Percentiles rank a stretch among this genome's conserved stretches.
phyloP scores from a whole-genome alignment of 139 green algal genomes.

The Chlamydomonas asymmetrica region DNA sequence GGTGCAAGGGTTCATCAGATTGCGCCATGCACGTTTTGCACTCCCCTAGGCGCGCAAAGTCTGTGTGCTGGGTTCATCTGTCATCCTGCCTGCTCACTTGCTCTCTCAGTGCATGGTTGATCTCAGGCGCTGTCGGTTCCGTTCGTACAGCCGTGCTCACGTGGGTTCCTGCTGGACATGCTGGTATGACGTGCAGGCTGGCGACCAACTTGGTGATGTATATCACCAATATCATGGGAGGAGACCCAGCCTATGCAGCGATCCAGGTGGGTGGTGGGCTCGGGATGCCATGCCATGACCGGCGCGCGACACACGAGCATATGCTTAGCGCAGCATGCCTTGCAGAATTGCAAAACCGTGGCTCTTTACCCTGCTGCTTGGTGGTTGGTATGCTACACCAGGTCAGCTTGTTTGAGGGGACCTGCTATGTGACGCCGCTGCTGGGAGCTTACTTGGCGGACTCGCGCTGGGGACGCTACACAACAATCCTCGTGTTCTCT shows the following conservation, averaged over 20 bases:
- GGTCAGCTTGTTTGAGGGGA: slow-evolving; percentile 92
- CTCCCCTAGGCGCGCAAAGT: not conserved
- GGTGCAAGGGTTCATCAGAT: too few relatives aligned
- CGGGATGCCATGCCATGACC: too few relatives aligned
- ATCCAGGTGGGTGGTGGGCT: slow-evolving; percentile 64
- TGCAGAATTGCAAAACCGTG: not conserved
- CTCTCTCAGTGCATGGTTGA: too few relatives aligned
- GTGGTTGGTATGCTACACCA: slow-evolving; percentile 24
- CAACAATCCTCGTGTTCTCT: slow-evolving; percentile 94
- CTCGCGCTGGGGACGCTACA: slow-evolving; percentile 88
- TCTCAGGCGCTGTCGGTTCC: too few relatives aligned
- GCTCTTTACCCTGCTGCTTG: not conserved
- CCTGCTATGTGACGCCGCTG: slow-evolving; percentile 92
- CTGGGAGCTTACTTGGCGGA: slow-evolving; percentile 93
- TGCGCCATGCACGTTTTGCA: too few relatives aligned
- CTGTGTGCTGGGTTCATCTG: not conserved
- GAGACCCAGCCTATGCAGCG: slow-evolving; percentile 72
- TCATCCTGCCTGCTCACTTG: not conserved
- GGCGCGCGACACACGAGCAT: too few relatives aligned
- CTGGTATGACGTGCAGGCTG: slow-evolving; percentile 46
- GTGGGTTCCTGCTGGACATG: not conserved
- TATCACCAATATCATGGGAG: slow-evolving; percentile 76
- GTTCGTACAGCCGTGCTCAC: too few relatives aligned
- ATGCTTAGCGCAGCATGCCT: not conserved
- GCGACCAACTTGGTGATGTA: slow-evolving; percentile 93